Conservation (phyloP, 805 yeast genomes). For the Cyberlindnera maclurae region DNA sequence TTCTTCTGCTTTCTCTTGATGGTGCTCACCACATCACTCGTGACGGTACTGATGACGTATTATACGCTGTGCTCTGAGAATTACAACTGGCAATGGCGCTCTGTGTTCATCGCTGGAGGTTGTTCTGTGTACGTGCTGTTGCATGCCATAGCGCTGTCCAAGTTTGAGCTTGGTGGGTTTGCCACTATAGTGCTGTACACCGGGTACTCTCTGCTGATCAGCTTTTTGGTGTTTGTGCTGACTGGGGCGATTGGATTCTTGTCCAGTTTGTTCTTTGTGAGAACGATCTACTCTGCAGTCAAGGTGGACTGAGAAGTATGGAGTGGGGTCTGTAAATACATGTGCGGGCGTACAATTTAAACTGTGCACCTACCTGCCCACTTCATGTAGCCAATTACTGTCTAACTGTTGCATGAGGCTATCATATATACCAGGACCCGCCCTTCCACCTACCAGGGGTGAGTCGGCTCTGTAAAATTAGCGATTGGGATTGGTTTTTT, state of each 20-base stretch:
- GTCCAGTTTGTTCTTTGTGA: slow-evolving; percentile 64
- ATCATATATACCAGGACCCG: too few relatives aligned
- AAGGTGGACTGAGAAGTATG: slow-evolving; percentile 58
- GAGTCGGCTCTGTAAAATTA: too few relatives aligned
- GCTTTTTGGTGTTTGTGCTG: slow-evolving; percentile 64
- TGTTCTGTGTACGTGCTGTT: slow-evolving; percentile 78
- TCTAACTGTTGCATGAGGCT: too few relatives aligned
- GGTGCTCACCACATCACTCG: slow-evolving; percentile 73
- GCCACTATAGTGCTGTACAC: slow-evolving; percentile 71
- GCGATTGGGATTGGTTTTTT: too few relatives aligned
- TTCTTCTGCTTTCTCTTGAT: slow-evolving; percentile 82
- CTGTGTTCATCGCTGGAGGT: slow-evolving; percentile 82
- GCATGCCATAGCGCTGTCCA: slow-evolving; percentile 72
- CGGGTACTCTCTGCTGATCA: slow-evolving; percentile 74
- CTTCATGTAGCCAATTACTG: too few relatives aligned
- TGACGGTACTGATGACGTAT: slow-evolving; percentile 74
- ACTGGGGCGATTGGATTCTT: slow-evolving; percentile 88
- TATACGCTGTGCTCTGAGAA: slow-evolving; percentile 84
- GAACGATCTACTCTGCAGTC: slow-evolving; percentile 75
- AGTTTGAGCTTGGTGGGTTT: slow-evolving; percentile 63
- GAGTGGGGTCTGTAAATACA: background rate
- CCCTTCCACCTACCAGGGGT: too few relatives aligned
- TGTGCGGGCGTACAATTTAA: too few relatives aligned
- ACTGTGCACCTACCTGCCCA: too few relatives aligned
- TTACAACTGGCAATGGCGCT: slow-evolving; percentile 97